phyloP scores from a whole-genome alignment of 768 basidiomycete species.

The Kwoniella sp. region DNA sequence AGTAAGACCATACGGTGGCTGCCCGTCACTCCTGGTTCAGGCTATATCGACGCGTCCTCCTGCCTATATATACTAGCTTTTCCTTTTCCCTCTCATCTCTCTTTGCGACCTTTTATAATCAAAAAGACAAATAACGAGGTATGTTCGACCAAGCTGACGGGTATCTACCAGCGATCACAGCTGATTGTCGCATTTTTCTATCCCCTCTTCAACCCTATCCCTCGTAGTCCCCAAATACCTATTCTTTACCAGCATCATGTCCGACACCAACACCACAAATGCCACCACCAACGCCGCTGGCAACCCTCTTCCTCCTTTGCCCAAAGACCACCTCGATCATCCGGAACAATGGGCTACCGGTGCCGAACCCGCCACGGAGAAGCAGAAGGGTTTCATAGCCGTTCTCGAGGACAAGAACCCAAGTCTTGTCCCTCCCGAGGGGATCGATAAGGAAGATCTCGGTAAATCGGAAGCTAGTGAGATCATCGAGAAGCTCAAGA shows the following conservation, averaged over 20 bases:
- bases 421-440: slow-evolving; percentile 26
- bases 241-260: neutral
- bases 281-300: slow-evolving; percentile 26
- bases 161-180: too few relatives aligned
- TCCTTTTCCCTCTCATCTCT: too few relatives aligned
- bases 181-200: too few relatives aligned
- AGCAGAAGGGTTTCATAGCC: slow-evolving; percentile 48
- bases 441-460: slow-evolving; percentile 36
- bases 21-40: too few relatives aligned
- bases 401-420: slow-evolving; percentile 43
- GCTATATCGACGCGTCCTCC: too few relatives aligned
- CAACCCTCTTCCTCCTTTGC: slow-evolving; percentile 37
- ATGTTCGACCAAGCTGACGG: too few relatives aligned
- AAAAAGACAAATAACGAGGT: too few relatives aligned
- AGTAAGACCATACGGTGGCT: too few relatives aligned
- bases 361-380: slow-evolving; percentile 43
- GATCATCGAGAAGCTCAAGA: slow-evolving; percentile 52
- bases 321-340: slow-evolving; percentile 48
- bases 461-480: slow-evolving; percentile 53
- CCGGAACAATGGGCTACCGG: slow-evolving; percentile 51
- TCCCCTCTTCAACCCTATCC: too few relatives aligned
- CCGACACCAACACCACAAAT: neutral
- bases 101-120: too few relatives aligned
- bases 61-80: too few relatives aligned
- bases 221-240: too few relatives aligned